phyloP scores from a whole-genome alignment of 2,329 filamentous ascomycete species.

The Curvularia spicifera region DNA sequence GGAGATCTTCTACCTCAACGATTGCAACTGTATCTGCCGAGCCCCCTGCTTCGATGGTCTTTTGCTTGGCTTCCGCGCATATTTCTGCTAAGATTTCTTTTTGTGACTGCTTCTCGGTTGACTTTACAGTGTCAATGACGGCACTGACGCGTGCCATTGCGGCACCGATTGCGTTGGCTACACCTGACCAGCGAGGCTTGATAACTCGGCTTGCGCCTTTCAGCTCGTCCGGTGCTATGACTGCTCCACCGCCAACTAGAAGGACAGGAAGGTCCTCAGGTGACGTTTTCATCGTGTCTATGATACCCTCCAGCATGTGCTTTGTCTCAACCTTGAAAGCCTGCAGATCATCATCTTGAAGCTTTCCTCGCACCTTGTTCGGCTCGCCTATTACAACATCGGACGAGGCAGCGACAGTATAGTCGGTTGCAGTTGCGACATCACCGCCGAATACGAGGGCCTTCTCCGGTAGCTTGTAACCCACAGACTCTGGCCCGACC shows the following conservation, averaged over 20 bases:
- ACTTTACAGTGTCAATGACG: slow-evolving; percentile 52
- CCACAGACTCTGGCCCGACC: slow-evolving; percentile 68
- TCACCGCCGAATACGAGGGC: slow-evolving; percentile 64
- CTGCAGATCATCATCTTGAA: slow-evolving; percentile 46
- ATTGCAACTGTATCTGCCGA: slow-evolving; percentile 39
- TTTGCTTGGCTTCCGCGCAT: slow-evolving; percentile 48
- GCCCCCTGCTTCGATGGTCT: slow-evolving; percentile 50
- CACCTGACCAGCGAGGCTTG: slow-evolving; percentile 63
- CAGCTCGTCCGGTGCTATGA: slow-evolving; percentile 63
- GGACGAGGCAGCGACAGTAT: slow-evolving; percentile 49
- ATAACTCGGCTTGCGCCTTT: slow-evolving; percentile 63
- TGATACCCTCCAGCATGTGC: slow-evolving; percentile 60
- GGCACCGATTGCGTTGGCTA: slow-evolving; percentile 70
- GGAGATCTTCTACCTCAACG: slow-evolving; percentile 56
- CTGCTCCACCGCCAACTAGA: slow-evolving; percentile 68
- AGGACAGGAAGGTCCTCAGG: slow-evolving; percentile 65
- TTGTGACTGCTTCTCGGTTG: slow-evolving; percentile 43
- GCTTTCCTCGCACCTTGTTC: slow-evolving; percentile 43
- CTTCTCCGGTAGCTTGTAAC: slow-evolving; percentile 62
- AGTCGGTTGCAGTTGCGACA: slow-evolving; percentile 66
- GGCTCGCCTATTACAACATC: slow-evolving; percentile 54
- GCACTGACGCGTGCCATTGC: slow-evolving; percentile 65
- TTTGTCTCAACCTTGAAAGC: slow-evolving; percentile 55
- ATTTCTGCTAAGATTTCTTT: slow-evolving; percentile 48
- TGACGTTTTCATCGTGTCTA: slow-evolving; percentile 69